Percentiles rank a stretch among this genome's conserved stretches.
phyloP scores from a whole-genome alignment of 805 yeast genomes.

The Barnettozyma sp. region DNA sequence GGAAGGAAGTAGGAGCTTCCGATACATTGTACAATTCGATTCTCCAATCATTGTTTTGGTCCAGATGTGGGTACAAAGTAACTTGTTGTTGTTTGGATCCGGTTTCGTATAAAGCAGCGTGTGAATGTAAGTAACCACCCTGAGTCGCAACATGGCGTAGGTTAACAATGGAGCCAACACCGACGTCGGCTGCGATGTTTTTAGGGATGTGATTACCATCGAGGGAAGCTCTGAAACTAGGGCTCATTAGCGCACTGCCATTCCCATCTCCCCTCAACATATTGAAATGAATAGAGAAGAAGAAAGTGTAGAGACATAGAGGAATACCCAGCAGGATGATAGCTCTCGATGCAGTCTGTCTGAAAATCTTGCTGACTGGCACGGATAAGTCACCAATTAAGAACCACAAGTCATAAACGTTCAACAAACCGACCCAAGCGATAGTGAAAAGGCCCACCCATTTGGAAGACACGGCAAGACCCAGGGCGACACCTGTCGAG shows the following conservation, averaged over 20 bases:
- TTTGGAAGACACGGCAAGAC: conserved; percentile 66
- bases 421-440: conserved; percentile 66
- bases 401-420: conserved; percentile 62
- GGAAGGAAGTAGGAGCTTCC: conserved; percentile 49
- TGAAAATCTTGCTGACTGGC: conserved; percentile 35
- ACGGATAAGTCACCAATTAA: conserved; percentile 62
- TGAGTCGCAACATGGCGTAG: conserved; percentile 62
- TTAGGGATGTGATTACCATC: conserved; percentile 54
- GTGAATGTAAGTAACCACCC: conserved; percentile 85
- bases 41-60: conserved; percentile 65
- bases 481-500: conserved; percentile 63
- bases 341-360: conserved; percentile 47
- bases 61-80: conserved; percentile 74
- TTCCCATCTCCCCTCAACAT: conserved; percentile 56
- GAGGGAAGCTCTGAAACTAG: conserved; percentile 64
- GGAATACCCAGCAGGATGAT: conserved; percentile 53
- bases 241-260: conserved; percentile 64
- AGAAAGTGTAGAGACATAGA: conserved; percentile 42
- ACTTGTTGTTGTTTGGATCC: conserved; percentile 84
- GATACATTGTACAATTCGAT: conserved; percentile 61
- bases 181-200: conserved; percentile 57
- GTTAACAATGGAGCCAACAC: conserved; percentile 61
- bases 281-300: conserved; percentile 59
- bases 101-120: conserved; percentile 58
- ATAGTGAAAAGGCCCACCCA: conserved; percentile 84